A percentile compares a stretch with the other conserved stretches of the same genome.
Conservation (phyloP, 2,329 filamentous ascomycete genomes). For the Teratosphaeria pseudoeucalypti region DNA sequence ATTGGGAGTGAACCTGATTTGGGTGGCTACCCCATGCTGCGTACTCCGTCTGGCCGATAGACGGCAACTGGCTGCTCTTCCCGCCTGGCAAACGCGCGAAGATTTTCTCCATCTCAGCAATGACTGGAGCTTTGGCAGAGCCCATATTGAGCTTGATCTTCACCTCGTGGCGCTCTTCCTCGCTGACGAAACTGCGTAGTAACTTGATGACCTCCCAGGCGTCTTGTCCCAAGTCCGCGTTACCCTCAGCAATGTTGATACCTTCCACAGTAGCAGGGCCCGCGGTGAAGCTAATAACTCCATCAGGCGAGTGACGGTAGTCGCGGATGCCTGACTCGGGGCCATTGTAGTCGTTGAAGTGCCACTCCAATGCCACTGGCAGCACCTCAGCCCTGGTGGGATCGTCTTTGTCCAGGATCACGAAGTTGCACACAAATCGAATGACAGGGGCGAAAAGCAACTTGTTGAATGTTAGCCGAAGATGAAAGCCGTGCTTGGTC, state of each 20-base stretch:
- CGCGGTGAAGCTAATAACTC: neutral
- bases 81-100: conserved; percentile 8
- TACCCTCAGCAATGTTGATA: neutral
- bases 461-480: conserved; percentile 8
- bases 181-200: neutral
- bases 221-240: neutral
- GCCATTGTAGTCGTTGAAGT: conserved; percentile 6
- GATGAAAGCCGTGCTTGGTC: neutral
- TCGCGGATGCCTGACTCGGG: neutral
- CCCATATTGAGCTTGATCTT: neutral
- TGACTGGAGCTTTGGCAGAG: neutral
- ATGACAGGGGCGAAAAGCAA: conserved; percentile 2
- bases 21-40: conserved; percentile 2
- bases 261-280: neutral
- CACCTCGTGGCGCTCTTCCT: neutral
- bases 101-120: conserved; percentile 3
- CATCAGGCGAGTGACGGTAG: neutral
- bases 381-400: neutral
- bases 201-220: neutral
- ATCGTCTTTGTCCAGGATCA: neutral
- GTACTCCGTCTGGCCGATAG: conserved; percentile 7
- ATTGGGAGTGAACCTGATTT: neutral
- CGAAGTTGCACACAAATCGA: conserved; percentile 1
- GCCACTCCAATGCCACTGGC: conserved; percentile 7
- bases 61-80: conserved; percentile 1